Percentiles rank a stretch among this genome's conserved stretches.
These are phyloP conservation scores for Thinopyrum elongatum DNA, from an alignment of 176 grass and related monocot species.

Conservation along the genomic window DNA sequence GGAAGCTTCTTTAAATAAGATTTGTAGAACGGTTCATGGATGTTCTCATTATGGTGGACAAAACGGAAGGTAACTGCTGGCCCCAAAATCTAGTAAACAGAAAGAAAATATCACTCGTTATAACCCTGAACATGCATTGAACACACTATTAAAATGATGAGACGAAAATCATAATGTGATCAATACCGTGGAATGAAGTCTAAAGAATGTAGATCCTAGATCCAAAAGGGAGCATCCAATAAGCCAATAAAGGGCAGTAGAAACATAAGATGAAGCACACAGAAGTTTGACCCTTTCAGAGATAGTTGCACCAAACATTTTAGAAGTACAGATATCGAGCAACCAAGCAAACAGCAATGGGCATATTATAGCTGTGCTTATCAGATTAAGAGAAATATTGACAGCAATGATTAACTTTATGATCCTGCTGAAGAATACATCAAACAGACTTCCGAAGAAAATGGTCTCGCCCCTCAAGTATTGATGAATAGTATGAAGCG, in stretches of 20 bases:
- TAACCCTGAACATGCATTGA: not conserved
- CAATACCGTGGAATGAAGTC: constrained; percentile 12
- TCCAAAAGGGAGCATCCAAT: constrained; percentile 13
- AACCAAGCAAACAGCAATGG: constrained; percentile 29
- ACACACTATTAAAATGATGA: not conserved
- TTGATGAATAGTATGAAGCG: not conserved
- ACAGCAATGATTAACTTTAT: not conserved
- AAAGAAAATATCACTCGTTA: not conserved
- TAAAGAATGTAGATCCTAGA: not conserved
- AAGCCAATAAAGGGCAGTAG: constrained; percentile 32
- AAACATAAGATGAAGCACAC: constrained; percentile 25
- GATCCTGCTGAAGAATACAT: constrained; percentile 12
- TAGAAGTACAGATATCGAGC: constrained; percentile 27
- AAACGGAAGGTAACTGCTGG: constrained; percentile 6
- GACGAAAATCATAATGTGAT: not conserved
- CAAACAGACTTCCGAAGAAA: not conserved
- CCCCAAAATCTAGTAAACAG: constrained; percentile 11
- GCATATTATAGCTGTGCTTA: not conserved
- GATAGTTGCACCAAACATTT: constrained; percentile 24
- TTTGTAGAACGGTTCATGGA: constrained; percentile 26
- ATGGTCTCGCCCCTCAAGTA: constrained; percentile 7
- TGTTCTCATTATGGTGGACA: not conserved
- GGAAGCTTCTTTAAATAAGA: constrained; percentile 9
- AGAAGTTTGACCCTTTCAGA: constrained; percentile 6
- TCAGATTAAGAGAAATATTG: constrained; percentile 27